A percentile compares a stretch with the other conserved stretches of the same genome.
These are phyloP conservation scores for Pyrenochaeta sp. DNA, from an alignment of 2,329 filamentous ascomycete species.

Conservation along the genomic window DNA sequence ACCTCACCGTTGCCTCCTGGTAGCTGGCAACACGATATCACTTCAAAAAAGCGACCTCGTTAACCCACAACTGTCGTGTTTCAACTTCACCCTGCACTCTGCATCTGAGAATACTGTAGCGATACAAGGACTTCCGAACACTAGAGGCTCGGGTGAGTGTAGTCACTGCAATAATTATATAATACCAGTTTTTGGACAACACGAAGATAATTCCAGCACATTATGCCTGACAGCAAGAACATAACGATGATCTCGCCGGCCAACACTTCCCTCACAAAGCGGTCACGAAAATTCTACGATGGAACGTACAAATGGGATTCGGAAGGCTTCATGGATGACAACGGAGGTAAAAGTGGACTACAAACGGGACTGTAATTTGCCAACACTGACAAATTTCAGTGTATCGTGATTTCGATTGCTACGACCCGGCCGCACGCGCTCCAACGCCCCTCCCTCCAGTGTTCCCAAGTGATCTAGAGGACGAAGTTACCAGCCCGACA, in stretches of 20 bases:
- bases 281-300: slow-evolving; percentile 32
- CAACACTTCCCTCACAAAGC: slow-evolving; percentile 21
- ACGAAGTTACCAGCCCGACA: neutral
- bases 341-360: slow-evolving; percentile 20
- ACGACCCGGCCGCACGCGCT: slow-evolving; percentile 22
- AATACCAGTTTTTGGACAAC: neutral
- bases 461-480: slow-evolving; percentile 11
- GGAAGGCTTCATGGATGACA: slow-evolving; percentile 38
- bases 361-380: neutral
- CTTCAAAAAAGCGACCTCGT: neutral
- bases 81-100: neutral
- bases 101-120: too few relatives aligned
- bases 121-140: too few relatives aligned
- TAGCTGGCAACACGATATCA: neutral
- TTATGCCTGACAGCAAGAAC: neutral
- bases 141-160: too few relatives aligned
- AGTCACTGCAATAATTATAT: too few relatives aligned
- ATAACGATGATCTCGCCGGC: neutral
- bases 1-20: neutral
- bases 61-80: neutral
- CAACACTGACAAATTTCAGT: slow-evolving; percentile 13
- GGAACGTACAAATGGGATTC: slow-evolving; percentile 35
- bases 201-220: neutral
- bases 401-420: slow-evolving; percentile 28
- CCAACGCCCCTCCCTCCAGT: slow-evolving; percentile 32